These are phyloP conservation scores for Cercophora newfieldiana DNA, from an alignment of 495 filamentous ascomycete species.

Conservation along the genomic window DNA sequence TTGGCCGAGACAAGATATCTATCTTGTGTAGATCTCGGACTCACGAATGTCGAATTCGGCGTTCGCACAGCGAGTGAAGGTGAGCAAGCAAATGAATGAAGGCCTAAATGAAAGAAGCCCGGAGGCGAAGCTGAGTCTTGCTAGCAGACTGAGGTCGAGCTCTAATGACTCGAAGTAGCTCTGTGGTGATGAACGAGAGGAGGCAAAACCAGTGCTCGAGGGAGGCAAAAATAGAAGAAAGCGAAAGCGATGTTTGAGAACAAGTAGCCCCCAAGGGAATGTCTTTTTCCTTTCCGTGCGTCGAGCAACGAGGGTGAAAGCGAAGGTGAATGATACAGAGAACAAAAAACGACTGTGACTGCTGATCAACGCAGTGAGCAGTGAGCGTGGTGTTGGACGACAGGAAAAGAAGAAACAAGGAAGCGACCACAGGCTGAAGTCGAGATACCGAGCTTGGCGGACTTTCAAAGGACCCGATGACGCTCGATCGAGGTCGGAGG, in stretches of 20 bases:
- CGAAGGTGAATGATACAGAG: background rate
- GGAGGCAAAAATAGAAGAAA: background rate
- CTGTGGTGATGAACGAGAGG: background rate
- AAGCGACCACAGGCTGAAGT: constrained; percentile 9
- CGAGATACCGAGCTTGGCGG: constrained; percentile 1
- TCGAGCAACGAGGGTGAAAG: background rate
- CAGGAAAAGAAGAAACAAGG: constrained; percentile 2
- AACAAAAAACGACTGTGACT: constrained; percentile 9
- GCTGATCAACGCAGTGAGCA: constrained; percentile 1
- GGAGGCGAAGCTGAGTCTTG: constrained; percentile 6
- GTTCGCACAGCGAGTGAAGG: constrained; percentile 33
- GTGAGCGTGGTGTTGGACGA: background rate
- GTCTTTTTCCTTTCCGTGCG: background rate
- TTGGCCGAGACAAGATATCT: background rate
- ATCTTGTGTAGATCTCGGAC: background rate
- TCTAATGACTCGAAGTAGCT: constrained; percentile 5
- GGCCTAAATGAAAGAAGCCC: background rate
- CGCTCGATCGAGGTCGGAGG: too few relatives aligned
- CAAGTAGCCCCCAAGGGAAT: background rate
- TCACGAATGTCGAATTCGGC: constrained; percentile 1
- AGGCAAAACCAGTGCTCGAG: background rate
- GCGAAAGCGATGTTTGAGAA: background rate
- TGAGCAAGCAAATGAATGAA: constrained; percentile 1
- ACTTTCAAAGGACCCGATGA: constrained; percentile 4
- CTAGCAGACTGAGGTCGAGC: constrained; percentile 10